A percentile compares a stretch with the other conserved stretches of the same genome.
phyloP scores from a whole-genome alignment of 148 eudicot species.

The Pharnaceum exiguum region DNA sequence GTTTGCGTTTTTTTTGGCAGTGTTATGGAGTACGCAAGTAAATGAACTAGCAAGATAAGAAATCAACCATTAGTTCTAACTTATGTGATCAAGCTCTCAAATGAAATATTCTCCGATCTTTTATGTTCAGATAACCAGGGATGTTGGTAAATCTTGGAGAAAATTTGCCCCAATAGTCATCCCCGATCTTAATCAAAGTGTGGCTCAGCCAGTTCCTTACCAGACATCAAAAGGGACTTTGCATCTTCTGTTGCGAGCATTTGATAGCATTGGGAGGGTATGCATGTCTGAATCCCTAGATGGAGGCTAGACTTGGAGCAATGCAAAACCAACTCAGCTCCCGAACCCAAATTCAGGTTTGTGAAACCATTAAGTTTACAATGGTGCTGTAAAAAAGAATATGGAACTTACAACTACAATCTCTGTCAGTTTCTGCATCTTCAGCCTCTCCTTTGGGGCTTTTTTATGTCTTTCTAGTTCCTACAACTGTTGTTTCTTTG shows the following conservation, averaged over 20 bases:
- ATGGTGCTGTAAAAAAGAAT: too few species aligned
- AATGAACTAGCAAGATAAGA: too few species aligned
- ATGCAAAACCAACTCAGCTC: constrained; percentile 45
- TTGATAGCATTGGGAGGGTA: constrained; percentile 42
- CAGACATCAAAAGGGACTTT: constrained; percentile 52
- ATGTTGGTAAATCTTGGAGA: constrained; percentile 62
- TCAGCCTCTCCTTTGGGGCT: too few species aligned
- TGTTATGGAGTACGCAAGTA: too few species aligned
- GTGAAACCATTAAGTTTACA: too few species aligned
- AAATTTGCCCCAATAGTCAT: constrained; percentile 65
- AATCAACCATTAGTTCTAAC: too few species aligned
- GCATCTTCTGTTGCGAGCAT: constrained; percentile 59
- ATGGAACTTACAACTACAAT: too few species aligned
- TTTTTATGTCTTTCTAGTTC: too few species aligned
- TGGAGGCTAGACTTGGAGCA: constrained; percentile 63
- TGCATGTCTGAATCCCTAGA: constrained; percentile 70
- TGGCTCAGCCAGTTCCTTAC: constrained; percentile 79
- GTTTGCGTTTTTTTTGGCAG: background rate
- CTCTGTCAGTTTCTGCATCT: too few species aligned
- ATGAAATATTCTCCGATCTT: too few species aligned
- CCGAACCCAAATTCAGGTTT: constrained; percentile 81
- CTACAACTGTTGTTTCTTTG: too few species aligned
- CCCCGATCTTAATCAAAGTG: constrained; percentile 38
- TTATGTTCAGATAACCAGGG: constrained; percentile 34
- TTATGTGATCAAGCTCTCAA: too few species aligned